Conservation (phyloP, 352 stramenopile species). For the Globisporangium apiculatum region DNA sequence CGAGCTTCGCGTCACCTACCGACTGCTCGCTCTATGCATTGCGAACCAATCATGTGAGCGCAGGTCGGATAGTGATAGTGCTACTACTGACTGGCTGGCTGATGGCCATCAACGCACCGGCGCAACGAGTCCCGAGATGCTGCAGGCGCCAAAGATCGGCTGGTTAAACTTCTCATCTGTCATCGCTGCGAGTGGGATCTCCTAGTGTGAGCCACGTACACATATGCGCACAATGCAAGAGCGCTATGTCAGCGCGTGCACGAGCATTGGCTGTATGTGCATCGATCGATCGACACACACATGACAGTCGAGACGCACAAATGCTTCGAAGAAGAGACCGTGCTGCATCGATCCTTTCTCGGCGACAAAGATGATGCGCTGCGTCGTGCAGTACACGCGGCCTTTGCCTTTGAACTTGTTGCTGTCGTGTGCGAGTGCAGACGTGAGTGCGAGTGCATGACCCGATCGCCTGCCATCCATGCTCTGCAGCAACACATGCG, state of each 20-base stretch:
- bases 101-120: slow-evolving; percentile 19
- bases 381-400: slow-evolving; percentile 80
- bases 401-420: slow-evolving; percentile 69
- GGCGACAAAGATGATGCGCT: slow-evolving; percentile 80
- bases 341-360: slow-evolving; percentile 64
- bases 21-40: slow-evolving; percentile 2
- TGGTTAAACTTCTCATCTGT: slow-evolving; percentile 88
- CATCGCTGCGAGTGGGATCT: slow-evolving; percentile 75
- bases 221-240: not conserved
- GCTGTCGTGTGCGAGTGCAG: not conserved
- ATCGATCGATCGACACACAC: not conserved
- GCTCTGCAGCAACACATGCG: not conserved
- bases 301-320: slow-evolving; percentile 28
- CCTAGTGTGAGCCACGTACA: slow-evolving; percentile 20
- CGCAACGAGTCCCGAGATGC: slow-evolving; percentile 68
- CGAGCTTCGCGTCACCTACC: slow-evolving; percentile 19
- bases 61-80: too few relatives aligned
- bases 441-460: slow-evolving; percentile 3
- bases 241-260: too few relatives aligned
- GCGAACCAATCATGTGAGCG: not conserved
- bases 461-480: not conserved
- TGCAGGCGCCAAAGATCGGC: slow-evolving; percentile 85
- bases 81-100: not conserved
- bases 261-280: too few relatives aligned
- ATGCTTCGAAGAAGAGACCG: slow-evolving; percentile 60